Evolutionary conservation across 805 yeast species (phyloP).

Genomic region (Brettanomyces sp.): DNA sequence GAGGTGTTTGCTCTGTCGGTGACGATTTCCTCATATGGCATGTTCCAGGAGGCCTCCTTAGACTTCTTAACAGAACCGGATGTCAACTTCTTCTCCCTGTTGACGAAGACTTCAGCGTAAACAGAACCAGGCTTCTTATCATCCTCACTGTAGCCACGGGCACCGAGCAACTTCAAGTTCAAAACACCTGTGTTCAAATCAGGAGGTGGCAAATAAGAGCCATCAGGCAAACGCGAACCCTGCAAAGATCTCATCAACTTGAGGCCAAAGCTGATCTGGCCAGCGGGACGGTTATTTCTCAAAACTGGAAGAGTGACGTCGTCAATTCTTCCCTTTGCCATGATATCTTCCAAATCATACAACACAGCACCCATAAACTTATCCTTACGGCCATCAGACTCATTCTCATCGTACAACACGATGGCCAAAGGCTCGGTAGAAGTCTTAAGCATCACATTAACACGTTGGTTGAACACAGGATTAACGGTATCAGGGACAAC

Average conservation of each 20-base stretch:
- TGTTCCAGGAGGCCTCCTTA: slow-evolving; percentile 60
- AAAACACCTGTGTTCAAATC: slow-evolving; percentile 92
- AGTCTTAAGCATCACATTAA: slow-evolving; percentile 59
- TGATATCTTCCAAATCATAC: slow-evolving; percentile 59
- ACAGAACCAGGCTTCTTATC: slow-evolving; percentile 43
- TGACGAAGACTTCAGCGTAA: slow-evolving; percentile 62
- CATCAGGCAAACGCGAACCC: slow-evolving; percentile 59
- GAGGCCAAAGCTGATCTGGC: slow-evolving; percentile 60
- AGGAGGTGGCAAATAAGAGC: slow-evolving; percentile 77
- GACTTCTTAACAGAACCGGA: slow-evolving; percentile 52
- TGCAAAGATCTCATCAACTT: slow-evolving; percentile 69
- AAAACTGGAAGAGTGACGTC: slow-evolving; percentile 48
- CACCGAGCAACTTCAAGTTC: slow-evolving; percentile 54
- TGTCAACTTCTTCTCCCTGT: slow-evolving; percentile 48
- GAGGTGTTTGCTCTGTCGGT: slow-evolving; percentile 61
- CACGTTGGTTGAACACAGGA: slow-evolving; percentile 82
- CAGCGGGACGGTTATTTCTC: slow-evolving; percentile 79
- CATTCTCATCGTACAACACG: slow-evolving; percentile 64
- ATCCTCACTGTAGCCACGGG: slow-evolving; percentile 40
- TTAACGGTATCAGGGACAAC: slow-evolving; percentile 54
- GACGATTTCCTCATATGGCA: slow-evolving; percentile 51
- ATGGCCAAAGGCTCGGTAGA: slow-evolving; percentile 78
- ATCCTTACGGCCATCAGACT: slow-evolving; percentile 56
- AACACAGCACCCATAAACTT: slow-evolving; percentile 70
- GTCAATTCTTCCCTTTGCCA: slow-evolving; percentile 40